These are phyloP conservation scores for Xylaria sp. DNA, from an alignment of 2,329 filamentous ascomycete species.

Conservation along the genomic window DNA sequence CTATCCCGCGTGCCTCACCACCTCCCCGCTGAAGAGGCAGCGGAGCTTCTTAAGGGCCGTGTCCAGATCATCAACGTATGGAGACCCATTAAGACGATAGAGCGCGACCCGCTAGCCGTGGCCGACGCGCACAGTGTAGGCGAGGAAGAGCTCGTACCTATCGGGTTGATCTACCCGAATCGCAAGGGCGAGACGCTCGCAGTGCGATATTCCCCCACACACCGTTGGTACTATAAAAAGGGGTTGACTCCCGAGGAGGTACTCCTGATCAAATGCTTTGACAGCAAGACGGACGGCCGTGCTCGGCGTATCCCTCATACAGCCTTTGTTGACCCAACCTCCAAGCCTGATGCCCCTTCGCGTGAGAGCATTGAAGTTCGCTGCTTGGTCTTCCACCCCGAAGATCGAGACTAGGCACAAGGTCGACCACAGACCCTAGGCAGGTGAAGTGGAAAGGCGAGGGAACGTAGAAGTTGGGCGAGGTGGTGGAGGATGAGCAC, in stretches of 20 bases:
- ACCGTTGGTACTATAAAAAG: conserved; percentile 65
- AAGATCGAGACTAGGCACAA: conserved; percentile 49
- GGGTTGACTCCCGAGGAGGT: conserved; percentile 64
- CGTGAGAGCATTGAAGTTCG: conserved; percentile 71
- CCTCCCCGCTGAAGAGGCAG: conserved; percentile 56
- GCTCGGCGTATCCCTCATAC: conserved; percentile 65
- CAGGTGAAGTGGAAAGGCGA: not conserved
- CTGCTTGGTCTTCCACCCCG: conserved; percentile 62
- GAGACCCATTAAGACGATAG: conserved; percentile 62
- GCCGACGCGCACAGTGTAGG: conserved; percentile 61
- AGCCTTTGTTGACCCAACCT: conserved; percentile 61
- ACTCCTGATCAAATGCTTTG: conserved; percentile 70
- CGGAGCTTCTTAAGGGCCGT: conserved; percentile 56
- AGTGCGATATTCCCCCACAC: conserved; percentile 54
- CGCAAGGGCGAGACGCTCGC: conserved; percentile 61
- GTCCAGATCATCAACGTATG: conserved; percentile 67
- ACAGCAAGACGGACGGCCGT: conserved; percentile 64
- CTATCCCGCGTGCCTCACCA: conserved; percentile 56
- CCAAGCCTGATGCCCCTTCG: conserved; percentile 53
- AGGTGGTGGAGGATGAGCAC: not conserved
- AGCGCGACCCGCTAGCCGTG: conserved; percentile 64
- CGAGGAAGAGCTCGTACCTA: conserved; percentile 61
- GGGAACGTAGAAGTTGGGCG: not conserved
- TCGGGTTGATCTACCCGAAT: conserved; percentile 62
- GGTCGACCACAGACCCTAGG: too few relatives aligned